phyloP scores from a whole-genome alignment of 345 rosid species.

The Eucalyptus leucophloia region DNA sequence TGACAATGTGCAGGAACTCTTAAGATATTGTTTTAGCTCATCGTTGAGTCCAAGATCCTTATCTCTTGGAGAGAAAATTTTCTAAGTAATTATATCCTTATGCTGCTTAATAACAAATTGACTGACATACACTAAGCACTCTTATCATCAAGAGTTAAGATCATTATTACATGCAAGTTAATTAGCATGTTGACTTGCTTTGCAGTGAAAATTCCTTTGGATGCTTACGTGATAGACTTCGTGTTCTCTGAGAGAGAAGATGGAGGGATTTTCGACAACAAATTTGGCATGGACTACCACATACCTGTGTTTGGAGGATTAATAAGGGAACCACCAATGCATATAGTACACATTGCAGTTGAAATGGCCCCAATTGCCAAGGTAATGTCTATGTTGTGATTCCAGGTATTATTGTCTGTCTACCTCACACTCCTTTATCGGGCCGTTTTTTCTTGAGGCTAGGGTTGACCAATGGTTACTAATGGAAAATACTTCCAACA shows the following conservation, averaged over 20 bases:
- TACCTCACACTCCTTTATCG: background rate
- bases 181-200: background rate
- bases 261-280: conserved; percentile 81
- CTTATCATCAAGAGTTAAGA: background rate
- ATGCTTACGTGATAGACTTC: conserved; percentile 94
- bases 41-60: background rate
- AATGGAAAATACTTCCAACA: background rate
- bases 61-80: background rate
- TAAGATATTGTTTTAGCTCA: background rate
- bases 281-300: conserved; percentile 73
- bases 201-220: conserved; percentile 85
- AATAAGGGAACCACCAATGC: conserved; percentile 76
- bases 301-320: conserved; percentile 69
- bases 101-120: background rate
- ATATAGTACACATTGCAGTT: conserved; percentile 84
- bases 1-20: background rate
- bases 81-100: background rate
- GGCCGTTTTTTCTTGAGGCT: background rate
- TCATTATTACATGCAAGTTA: background rate
- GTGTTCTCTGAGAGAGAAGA: conserved; percentile 90
- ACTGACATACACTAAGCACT: background rate
- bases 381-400: conserved; percentile 19
- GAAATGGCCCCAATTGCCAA: conserved; percentile 99
- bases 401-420: background rate
- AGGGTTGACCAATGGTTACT: background rate